Conservation (phyloP, 2,329 filamentous ascomycete species). For the Uncinocarpus reesii region DNA sequence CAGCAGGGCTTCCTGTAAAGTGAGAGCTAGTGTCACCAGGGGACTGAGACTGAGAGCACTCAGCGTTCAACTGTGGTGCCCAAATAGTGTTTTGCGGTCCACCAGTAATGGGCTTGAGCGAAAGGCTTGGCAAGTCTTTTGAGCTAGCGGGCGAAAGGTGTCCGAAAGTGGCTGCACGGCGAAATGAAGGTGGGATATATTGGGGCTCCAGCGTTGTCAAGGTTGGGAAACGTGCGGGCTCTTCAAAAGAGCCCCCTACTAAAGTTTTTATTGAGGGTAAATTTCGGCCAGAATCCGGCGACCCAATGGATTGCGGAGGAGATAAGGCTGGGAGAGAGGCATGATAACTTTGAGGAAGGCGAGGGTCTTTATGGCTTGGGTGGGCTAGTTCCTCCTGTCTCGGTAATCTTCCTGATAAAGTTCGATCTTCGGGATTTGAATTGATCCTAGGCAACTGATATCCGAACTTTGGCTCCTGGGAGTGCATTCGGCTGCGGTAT, state of each 20-base stretch:
- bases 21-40: slow-evolving; percentile 21
- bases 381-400: background rate
- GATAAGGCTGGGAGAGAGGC: slow-evolving; percentile 7
- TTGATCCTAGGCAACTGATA: background rate
- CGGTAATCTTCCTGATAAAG: background rate
- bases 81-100: slow-evolving; percentile 25
- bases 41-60: slow-evolving; percentile 24
- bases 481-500: slow-evolving; percentile 1
- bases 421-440: slow-evolving; percentile 5
- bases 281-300: slow-evolving; percentile 4
- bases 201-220: slow-evolving; percentile 11
- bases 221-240: background rate
- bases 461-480: background rate
- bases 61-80: slow-evolving; percentile 23
- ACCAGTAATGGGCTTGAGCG: slow-evolving; percentile 22
- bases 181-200: slow-evolving; percentile 20
- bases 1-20: slow-evolving; percentile 28
- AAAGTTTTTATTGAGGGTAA: slow-evolving; percentile 5
- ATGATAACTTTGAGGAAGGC: background rate
- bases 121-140: slow-evolving; percentile 28
- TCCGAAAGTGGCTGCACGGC: slow-evolving; percentile 25
- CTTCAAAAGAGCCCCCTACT: slow-evolving; percentile 4
- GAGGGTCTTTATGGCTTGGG: background rate
- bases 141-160: slow-evolving; percentile 32
- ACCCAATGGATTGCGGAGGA: slow-evolving; percentile 6